These are phyloP conservation scores for Pouteria glomerata DNA, from an alignment of 148 eudicot species.

Conservation along the genomic window DNA sequence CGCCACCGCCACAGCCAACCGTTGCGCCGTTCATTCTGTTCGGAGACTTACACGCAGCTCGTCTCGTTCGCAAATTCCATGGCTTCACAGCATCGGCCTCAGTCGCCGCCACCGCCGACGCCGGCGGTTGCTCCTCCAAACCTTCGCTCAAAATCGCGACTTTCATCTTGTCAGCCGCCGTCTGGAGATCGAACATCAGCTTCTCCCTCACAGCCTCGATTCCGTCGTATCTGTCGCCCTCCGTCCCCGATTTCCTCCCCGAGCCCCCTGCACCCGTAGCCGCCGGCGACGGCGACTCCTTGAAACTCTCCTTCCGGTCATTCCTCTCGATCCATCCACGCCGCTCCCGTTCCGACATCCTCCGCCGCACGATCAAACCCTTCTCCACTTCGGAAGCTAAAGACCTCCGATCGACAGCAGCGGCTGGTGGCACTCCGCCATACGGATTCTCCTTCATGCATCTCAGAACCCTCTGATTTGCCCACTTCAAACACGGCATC, in stretches of 20 bases:
- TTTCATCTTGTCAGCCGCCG: conserved; percentile 50
- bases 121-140: conserved; percentile 6
- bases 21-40: conserved; percentile 10
- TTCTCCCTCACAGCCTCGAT: conserved; percentile 56
- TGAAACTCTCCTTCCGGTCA: neutral
- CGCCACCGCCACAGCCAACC: too few species aligned
- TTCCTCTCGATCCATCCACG: conserved; percentile 10
- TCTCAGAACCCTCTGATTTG: conserved; percentile 33
- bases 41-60: conserved; percentile 47
- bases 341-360: conserved; percentile 10
- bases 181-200: conserved; percentile 53
- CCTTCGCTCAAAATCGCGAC: conserved; percentile 29
- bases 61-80: conserved; percentile 69
- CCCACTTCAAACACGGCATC: conserved; percentile 55
- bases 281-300: conserved; percentile 10
- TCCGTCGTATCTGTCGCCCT: conserved; percentile 25
- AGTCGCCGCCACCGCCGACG: conserved; percentile 15
- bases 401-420: conserved; percentile 19
- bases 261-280: neutral
- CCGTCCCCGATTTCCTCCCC: conserved; percentile 10
- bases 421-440: conserved; percentile 7
- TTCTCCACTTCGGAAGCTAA: conserved; percentile 8
- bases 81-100: conserved; percentile 26
- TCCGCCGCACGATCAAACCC: conserved; percentile 8
- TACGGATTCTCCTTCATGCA: conserved; percentile 32